Evolutionary conservation across 306 rosid genomes (phyloP).

Genomic region (Sophora flavescens): DNA sequence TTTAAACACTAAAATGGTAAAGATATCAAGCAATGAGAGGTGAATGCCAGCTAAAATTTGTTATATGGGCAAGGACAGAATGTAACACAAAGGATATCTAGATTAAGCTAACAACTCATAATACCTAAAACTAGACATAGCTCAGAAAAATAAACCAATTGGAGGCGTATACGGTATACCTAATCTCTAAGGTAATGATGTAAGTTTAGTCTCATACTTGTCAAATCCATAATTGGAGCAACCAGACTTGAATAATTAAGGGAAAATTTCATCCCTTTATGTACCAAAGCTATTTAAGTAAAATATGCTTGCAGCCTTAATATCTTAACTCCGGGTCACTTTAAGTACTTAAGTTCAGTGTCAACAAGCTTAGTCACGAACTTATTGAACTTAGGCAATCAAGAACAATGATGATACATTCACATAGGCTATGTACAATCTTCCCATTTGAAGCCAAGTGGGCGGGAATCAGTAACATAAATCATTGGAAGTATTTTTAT

Average conservation of each 20-base stretch:
- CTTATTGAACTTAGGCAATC: not conserved
- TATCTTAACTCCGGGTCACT: conserved; percentile 30
- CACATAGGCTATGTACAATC: conserved; percentile 4
- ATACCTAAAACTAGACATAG: not conserved
- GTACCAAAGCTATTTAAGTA: conserved; percentile 9
- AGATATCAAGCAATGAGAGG: not conserved
- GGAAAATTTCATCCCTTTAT: conserved; percentile 9
- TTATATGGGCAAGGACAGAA: conserved; percentile 22
- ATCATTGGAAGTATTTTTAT: conserved; percentile 38
- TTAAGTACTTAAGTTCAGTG: conserved; percentile 29
- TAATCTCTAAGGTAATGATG: conserved; percentile 14
- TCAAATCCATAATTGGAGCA: conserved; percentile 22
- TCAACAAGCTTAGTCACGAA: conserved; percentile 23
- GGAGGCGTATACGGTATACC: not conserved
- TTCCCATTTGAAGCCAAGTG: conserved; percentile 12
- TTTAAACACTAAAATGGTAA: conserved; percentile 25
- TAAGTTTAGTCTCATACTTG: conserved; percentile 2
- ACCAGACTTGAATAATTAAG: conserved; percentile 12
- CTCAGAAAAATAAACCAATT: not conserved
- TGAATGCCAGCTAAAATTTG: not conserved
- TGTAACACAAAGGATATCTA: conserved; percentile 25
- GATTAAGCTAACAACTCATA: not conserved
- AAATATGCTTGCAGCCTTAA: conserved; percentile 21
- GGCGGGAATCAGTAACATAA: not conserved
- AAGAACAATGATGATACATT: not conserved